Evolutionary conservation across 345 rosid genomes (phyloP), one percentile per base, ranked within the genome.

Genomic region (Citrus inodora): DNA sequence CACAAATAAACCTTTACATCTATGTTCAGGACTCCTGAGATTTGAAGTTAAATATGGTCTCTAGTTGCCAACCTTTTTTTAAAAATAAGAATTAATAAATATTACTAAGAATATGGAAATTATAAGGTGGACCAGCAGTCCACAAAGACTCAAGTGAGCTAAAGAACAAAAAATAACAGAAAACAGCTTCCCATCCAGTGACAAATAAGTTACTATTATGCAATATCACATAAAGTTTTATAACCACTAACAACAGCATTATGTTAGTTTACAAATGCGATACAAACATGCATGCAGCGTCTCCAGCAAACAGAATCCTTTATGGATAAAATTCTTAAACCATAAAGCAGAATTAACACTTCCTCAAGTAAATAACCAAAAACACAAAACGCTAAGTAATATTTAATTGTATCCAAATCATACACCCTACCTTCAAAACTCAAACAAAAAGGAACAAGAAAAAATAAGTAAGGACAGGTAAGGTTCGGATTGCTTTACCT

Each of bases 401-500:
- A 63, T 75, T 51, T 30, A 24, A 56, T 35, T 60, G 19, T 42
- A 27, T 21, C 42, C 10, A 28, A 24, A 56, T 58, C 70, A 40
- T 30, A 38, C n/a, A 40, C 11, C 30, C 7, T 40, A 37, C 28
- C 8, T 21, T 37, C 59, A 75, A 28, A 64, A 32, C 28, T 48
- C 25, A 19, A 55, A 33, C 6, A 24, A 25, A 33, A 40, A 25
- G 61, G 25, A 66, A 3, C 9, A 66, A 53, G 40, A 40, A 56
- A n/a, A 25, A 0, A 19, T 2, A 38, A 27, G 53, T 6, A 48
- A 27, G 61, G 33, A n/a, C 13, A 76, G 42, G 30, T 27, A 28
- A 46, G 56, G 61, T 32, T 62, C 35, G 59, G 16, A 70, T 28
- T 70, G 77, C 73, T 80, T 74, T 88, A 96, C 99, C 98, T 96